phyloP scores from a whole-genome alignment of 768 basidiomycete species.

The Phaeotremella fagi region DNA sequence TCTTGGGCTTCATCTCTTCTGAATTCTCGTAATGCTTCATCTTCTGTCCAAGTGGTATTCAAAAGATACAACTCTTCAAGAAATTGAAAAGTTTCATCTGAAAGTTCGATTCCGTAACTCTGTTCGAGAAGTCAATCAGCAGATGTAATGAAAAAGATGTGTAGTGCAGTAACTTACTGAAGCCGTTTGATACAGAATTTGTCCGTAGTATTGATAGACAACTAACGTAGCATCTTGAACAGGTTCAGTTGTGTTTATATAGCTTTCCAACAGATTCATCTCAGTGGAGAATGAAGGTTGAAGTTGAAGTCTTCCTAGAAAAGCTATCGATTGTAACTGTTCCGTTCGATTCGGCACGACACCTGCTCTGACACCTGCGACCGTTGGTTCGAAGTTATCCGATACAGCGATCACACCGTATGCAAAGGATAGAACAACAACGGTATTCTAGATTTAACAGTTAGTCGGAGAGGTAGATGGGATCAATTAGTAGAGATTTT shows the following conservation, averaged over 20 bases:
- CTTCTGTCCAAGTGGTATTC: conserved; percentile 14
- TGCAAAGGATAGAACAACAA: conserved; percentile 21
- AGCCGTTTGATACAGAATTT: conserved; percentile 16
- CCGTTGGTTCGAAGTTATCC: conserved; percentile 6
- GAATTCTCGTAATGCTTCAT: background rate
- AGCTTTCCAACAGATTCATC: conserved; percentile 11
- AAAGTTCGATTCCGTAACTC: conserved; percentile 32
- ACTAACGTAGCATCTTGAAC: conserved; percentile 13
- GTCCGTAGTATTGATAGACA: conserved; percentile 29
- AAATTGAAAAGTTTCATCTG: conserved; percentile 12
- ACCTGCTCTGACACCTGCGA: conserved; percentile 8
- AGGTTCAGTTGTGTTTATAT: conserved; percentile 3
- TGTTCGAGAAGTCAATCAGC: no score
- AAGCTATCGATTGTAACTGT: background rate
- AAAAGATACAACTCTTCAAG: conserved; percentile 16
- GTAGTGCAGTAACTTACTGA: background rate
- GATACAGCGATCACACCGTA: conserved; percentile 15
- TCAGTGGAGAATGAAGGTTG: background rate
- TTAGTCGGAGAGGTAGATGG: background rate
- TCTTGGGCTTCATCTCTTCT: conserved; percentile 7
- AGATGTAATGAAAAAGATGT: no score
- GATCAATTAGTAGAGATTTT: background rate
- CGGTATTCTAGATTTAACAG: conserved; percentile 19
- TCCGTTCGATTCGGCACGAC: background rate
- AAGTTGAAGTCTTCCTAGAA: conserved; percentile 1